A percentile compares a stretch with the other conserved stretches of the same genome.
Evolutionary conservation across 2,329 filamentous ascomycete species (phyloP).

Genomic region (Beauveria brongniartii): DNA sequence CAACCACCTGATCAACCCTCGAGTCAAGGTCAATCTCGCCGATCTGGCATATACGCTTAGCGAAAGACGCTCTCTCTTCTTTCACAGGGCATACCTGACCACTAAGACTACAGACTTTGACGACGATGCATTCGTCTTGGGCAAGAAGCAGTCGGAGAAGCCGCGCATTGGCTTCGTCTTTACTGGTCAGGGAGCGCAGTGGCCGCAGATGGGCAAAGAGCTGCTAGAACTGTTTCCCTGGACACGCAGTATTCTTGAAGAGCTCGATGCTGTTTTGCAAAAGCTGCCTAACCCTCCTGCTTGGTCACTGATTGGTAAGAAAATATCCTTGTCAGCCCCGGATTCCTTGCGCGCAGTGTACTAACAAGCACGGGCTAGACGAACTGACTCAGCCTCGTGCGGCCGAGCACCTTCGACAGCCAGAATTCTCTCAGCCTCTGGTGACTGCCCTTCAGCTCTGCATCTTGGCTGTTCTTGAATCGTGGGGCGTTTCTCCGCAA

Average conservation of each 20-base stretch:
- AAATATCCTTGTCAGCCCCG: too few relatives aligned
- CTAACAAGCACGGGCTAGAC: neutral
- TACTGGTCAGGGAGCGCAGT: constrained; percentile 23
- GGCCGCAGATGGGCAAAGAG: constrained; percentile 13
- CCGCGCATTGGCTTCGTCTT: constrained; percentile 18
- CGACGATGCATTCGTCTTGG: neutral
- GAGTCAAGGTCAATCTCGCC: constrained; percentile 15
- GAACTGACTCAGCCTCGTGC: constrained; percentile 2
- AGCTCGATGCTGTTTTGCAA: constrained; percentile 12
- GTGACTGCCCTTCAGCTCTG: constrained; percentile 36
- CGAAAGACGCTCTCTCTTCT: constrained; percentile 16
- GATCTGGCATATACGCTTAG: constrained; percentile 24
- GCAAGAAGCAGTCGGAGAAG: neutral
- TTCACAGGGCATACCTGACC: constrained; percentile 17
- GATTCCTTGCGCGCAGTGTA: neutral
- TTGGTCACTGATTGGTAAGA: constrained; percentile 10
- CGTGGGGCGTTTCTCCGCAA: constrained; percentile 21
- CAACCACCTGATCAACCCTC: constrained; percentile 20
- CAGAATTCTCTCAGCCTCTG: constrained; percentile 30
- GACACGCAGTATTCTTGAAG: constrained; percentile 10
- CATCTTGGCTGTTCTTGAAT: constrained; percentile 29
- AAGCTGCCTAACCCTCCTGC: neutral
- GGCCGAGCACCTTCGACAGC: neutral
- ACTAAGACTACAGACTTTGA: constrained; percentile 3
- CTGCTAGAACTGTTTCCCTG: constrained; percentile 10